A percentile compares a stretch with the other conserved stretches of the same genome.
Conservation (phyloP, 345 rosid species). For the Arabidopsis arenosa region DNA sequence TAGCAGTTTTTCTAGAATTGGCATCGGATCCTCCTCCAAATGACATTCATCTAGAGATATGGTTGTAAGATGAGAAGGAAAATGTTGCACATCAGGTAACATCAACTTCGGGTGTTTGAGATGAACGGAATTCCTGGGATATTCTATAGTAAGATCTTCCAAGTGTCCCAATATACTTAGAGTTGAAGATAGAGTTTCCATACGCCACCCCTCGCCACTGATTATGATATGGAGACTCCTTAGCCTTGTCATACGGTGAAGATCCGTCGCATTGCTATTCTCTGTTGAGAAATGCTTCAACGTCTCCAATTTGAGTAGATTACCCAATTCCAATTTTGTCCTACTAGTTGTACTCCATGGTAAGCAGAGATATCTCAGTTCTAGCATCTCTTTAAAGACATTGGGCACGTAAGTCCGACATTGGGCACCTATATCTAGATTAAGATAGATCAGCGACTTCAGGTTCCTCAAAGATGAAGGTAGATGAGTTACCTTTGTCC, state of each 20-base stretch:
- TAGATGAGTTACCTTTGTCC: background rate
- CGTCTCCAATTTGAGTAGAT: slow-evolving; percentile 2
- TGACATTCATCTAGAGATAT: slow-evolving; percentile 39
- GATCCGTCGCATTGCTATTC: background rate
- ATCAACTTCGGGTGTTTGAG: slow-evolving; percentile 24
- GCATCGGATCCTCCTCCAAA: slow-evolving; percentile 44
- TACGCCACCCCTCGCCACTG: accelerated
- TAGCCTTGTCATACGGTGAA: background rate
- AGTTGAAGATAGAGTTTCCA: background rate
- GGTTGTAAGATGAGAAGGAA: slow-evolving; percentile 42
- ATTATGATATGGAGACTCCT: background rate
- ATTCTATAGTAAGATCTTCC: background rate
- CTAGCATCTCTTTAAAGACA: slow-evolving; percentile 8
- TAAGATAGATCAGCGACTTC: too few species aligned
- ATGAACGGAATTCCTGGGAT: background rate
- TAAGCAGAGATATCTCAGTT: slow-evolving; percentile 8
- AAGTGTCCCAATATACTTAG: background rate
- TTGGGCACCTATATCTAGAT: too few species aligned
- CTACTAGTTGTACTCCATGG: background rate
- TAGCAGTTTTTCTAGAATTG: slow-evolving; percentile 48
- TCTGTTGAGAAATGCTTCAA: background rate
- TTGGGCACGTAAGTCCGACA: too few species aligned
- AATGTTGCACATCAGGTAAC: slow-evolving; percentile 41
- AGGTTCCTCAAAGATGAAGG: slow-evolving; percentile 29
- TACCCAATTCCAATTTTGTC: slow-evolving; percentile 5